Base-by-base conservation (phyloP, 306 rosid species). In the Vicia villosa region DNA sequence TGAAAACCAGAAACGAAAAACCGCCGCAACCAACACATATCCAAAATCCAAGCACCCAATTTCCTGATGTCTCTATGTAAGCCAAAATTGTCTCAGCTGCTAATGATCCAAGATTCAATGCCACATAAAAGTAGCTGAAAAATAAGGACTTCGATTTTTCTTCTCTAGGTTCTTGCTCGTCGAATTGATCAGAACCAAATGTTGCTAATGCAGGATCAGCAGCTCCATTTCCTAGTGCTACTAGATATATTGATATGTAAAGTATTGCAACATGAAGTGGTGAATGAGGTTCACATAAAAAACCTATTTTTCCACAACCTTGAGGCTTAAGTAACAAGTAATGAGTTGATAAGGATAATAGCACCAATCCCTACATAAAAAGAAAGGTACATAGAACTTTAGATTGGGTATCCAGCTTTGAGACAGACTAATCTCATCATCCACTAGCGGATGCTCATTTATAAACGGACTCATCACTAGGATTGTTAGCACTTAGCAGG, bases 211-310 rank as follows among this genome's bases (percentile, higher is more conserved):
- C 88, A 1, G 90, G 89, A 69, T 85, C 88, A 3, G 81, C 60
- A 21, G 88, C 89, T 34, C 93, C 90, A 16, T 87, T 85, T 45
- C 90, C 90, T 14, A 87, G 46, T 6, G 93, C 89, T 32, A 84
- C 64, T 4, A 87, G 83, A 34, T 84, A 84, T 56, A 87, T 80
- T 28, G 89, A 84, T 46, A 74, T 26, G 62, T 87, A 87, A 73
- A 87, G 84, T 11, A 87, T 51, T 22, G 79, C 68, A 40, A 69
- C 50, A 34, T 83, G 79, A 8, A 72, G 28, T 62, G 82, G 75
- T 45, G 38, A 11, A 43, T 79, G 89, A 24, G 86, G 72, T 58
- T 83, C 90, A 66, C 93, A 85, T 26, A 72, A 8, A 19, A 67
- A 46, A 61, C 85, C 85, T 28, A 83, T 81, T 72, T 69, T 81